A percentile compares a stretch with the other conserved stretches of the same genome.
Evolutionary conservation across 768 basidiomycete genomes (phyloP).

Genomic region (Leccinum longicurvipes): DNA sequence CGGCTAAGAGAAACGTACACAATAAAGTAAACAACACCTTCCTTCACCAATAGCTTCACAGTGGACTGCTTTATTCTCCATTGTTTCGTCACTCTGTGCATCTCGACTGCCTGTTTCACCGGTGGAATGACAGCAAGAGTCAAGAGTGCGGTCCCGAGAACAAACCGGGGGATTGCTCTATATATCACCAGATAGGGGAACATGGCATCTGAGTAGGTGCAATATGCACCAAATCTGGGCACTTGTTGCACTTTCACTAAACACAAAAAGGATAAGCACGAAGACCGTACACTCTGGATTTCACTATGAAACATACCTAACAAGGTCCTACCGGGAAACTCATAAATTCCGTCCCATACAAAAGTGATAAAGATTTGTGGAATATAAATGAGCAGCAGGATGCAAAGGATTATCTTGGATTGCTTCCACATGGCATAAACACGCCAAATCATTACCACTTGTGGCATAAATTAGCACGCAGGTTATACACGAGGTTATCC

Average conservation of each 20-base stretch:
- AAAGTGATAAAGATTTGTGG: not conserved
- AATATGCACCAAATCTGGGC: not conserved
- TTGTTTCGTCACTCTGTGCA: slow-evolving; percentile 5
- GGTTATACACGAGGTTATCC: not conserved
- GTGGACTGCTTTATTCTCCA: slow-evolving; percentile 3
- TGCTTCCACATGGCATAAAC: slow-evolving; percentile 11
- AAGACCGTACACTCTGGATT: not conserved
- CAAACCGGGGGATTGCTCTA: slow-evolving; percentile 1
- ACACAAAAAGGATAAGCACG: not conserved
- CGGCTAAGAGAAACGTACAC: not conserved
- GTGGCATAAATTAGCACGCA: not conserved
- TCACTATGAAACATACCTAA: not conserved
- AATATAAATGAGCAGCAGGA: slow-evolving; percentile 2
- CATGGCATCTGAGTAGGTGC: not conserved
- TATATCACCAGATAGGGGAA: not conserved
- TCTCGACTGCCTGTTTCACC: not conserved
- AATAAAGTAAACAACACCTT: not conserved
- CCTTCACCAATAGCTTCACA: not conserved
- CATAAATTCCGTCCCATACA: not conserved
- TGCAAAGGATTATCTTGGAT: slow-evolving; percentile 3
- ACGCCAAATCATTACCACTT: slow-evolving; percentile 1
- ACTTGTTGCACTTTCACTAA: not conserved
- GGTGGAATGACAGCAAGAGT: not conserved
- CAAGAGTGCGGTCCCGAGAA: not conserved
- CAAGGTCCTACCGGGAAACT: not conserved